Conservation (phyloP, 768 basidiomycete species). For the Lactarius pseudohatsudake region DNA sequence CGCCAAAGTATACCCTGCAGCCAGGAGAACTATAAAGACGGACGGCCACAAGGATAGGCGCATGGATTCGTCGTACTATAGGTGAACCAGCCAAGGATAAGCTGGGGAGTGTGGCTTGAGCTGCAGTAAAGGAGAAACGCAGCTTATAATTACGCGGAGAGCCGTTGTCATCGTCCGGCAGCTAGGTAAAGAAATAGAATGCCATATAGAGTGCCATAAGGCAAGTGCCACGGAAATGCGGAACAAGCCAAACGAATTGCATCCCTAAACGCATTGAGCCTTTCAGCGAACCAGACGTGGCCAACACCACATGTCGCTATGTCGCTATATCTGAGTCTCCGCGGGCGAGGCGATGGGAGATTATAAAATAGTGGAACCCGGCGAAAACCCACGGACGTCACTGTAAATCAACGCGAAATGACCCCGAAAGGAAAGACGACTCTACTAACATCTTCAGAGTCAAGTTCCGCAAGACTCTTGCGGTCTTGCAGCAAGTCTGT, state of each 20-base stretch:
- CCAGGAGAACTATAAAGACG: constrained; percentile 3
- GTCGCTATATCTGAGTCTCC: background rate
- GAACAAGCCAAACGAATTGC: background rate
- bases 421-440: too few relatives aligned
- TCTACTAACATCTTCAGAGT: too few relatives aligned
- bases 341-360: too few relatives aligned
- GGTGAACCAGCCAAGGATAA: background rate
- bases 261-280: background rate
- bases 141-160: too few relatives aligned
- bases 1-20: constrained; percentile 5
- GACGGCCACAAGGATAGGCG: background rate
- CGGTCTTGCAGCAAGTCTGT: too few relatives aligned
- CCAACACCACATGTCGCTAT: background rate
- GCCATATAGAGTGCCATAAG: background rate
- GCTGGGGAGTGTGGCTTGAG: background rate
- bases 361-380: too few relatives aligned
- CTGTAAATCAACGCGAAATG: too few relatives aligned
- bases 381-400: too few relatives aligned
- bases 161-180: too few relatives aligned
- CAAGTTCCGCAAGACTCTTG: too few relatives aligned
- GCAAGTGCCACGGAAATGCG: background rate
- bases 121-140: background rate
- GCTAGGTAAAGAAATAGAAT: background rate
- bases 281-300: background rate
- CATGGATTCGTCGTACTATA: background rate